Base-by-base conservation (phyloP, 2,329 filamentous ascomycete species). In the Penicillium sp. region DNA sequence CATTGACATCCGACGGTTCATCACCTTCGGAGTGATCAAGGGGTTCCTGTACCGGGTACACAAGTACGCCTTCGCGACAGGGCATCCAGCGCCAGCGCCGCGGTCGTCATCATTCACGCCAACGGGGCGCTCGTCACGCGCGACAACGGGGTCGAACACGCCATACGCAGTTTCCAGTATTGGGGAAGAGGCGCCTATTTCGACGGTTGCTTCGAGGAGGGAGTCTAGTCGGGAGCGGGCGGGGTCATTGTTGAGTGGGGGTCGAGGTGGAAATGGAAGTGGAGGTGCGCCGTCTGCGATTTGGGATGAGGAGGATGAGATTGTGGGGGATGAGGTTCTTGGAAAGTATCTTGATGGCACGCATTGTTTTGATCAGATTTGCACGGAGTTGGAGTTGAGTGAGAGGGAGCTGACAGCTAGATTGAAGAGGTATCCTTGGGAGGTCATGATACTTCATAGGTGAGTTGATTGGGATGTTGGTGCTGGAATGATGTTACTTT, bases 1-100 rank as follows among this genome's bases (percentile, higher is more conserved):
- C 66, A 85, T 99, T 53, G 94, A 99, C 70, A 85, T 97, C 51
- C 85, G 94, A 11, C 87, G 94, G 27, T 87, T 99, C 59, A 90
- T 97, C 59, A 95, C 96, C 55, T 99, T 97, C 67, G 94, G 93
- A 53, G 83, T 97, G 55, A 96, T 97, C 71, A 97, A 97, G 75
- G 92, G 93, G 14, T 89, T 95, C 62, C 76, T 99, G 23, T 97
- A 97, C 73, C 85, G 94, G 32, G 87, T 97, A 38, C 91, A 97
- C 76, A 95, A 94, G 71, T 95, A 95, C 69, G 89, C 91, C 27
- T 84, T 95, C 60, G 69, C 74, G 41, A 72, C 75, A 6, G 65
- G 70, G 1, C 62, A 72, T 35, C 66, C 70, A 1, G 64, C 68
- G 0, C 66, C 64, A 2, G 57, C 58, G 14, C 46, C 63, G 9